Conservation (phyloP, 768 basidiomycete genomes). For the Coprinopsis marcescibilis region DNA sequence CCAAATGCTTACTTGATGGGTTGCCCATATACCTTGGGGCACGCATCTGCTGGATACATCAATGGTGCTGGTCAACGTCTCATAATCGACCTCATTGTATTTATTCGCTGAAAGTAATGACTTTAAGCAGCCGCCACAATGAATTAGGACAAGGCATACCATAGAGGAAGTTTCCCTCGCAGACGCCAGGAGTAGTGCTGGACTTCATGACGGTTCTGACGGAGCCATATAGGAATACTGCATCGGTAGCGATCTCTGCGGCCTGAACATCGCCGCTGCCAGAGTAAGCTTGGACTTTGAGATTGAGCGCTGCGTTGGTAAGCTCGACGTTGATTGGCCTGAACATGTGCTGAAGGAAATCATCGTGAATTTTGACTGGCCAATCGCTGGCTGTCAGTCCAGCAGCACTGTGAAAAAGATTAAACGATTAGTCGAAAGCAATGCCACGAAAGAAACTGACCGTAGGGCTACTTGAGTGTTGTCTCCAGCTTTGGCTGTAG, state of each 20-base stretch:
- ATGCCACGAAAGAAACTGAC: conserved; percentile 14
- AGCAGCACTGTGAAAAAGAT: conserved; percentile 16
- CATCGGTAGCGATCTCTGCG: conserved; percentile 25
- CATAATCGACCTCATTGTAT: conserved; percentile 29
- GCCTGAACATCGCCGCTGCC: conserved; percentile 24
- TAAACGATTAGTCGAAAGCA: background rate
- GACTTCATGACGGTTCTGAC: conserved; percentile 30
- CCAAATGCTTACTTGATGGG: conserved; percentile 23
- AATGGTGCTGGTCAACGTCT: conserved; percentile 30
- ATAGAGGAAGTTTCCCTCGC: conserved; percentile 34
- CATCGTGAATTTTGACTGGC: conserved; percentile 8
- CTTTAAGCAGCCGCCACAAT: background rate
- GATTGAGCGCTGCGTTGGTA: conserved; percentile 25
- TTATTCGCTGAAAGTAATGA: conserved; percentile 19
- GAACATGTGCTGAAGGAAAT: conserved; percentile 22
- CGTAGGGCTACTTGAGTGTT: conserved; percentile 19
- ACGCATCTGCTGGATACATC: conserved; percentile 20
- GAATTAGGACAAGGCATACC: conserved; percentile 15
- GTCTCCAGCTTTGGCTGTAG: conserved; percentile 16
- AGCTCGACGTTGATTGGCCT: conserved; percentile 25
- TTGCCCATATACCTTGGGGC: conserved; percentile 32
- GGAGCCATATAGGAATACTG: conserved; percentile 26
- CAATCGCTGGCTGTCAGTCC: conserved; percentile 27
- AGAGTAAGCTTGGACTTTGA: conserved; percentile 28
- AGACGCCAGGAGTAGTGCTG: conserved; percentile 26